Percentiles rank a stretch among this genome's conserved stretches.
phyloP scores from a whole-genome alignment of 176 grass and related monocot genomes.

The Oropetium thomaeum region DNA sequence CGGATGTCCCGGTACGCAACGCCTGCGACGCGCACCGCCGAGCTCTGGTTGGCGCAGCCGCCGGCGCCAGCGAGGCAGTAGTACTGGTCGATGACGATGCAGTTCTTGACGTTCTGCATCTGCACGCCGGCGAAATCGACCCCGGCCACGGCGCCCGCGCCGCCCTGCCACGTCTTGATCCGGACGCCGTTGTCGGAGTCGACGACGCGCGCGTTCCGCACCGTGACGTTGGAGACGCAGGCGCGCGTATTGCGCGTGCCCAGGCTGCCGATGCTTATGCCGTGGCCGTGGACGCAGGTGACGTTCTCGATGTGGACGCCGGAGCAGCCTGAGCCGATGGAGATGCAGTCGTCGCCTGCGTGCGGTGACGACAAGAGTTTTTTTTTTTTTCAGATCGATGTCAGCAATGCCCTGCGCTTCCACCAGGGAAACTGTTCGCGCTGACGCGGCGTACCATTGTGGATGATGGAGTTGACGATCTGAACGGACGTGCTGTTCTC shows the following conservation, averaged over 20 bases:
- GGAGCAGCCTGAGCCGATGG: constrained; percentile 63
- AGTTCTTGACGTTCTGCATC: constrained; percentile 72
- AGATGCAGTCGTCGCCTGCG: constrained; percentile 79
- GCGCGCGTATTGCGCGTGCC: constrained; percentile 64
- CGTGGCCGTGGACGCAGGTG: constrained; percentile 62
- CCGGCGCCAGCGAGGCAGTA: constrained; percentile 54
- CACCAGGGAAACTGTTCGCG: too few species aligned
- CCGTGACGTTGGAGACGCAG: constrained; percentile 70
- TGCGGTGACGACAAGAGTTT: too few species aligned
- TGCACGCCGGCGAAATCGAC: constrained; percentile 52
- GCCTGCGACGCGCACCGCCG: constrained; percentile 56
- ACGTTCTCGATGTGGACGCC: constrained; percentile 65
- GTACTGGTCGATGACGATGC: constrained; percentile 89
- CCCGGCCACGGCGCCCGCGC: constrained; percentile 45
- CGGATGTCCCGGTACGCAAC: constrained; percentile 58
- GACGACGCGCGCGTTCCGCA: constrained; percentile 41
- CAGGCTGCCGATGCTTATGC: constrained; percentile 86
- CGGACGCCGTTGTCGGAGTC: constrained; percentile 74
- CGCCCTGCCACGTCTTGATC: constrained; percentile 95
- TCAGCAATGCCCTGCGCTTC: not conserved
- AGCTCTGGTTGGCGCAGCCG: constrained; percentile 63
- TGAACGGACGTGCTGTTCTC: constrained; percentile 64
- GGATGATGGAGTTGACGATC: constrained; percentile 63
- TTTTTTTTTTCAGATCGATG: not conserved
- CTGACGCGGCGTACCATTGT: constrained; percentile 30